Evolutionary conservation across 2,329 filamentous ascomycete genomes (phyloP), one percentile per base, ranked within the genome.

Genomic region (Scytalidium lignicola): DNA sequence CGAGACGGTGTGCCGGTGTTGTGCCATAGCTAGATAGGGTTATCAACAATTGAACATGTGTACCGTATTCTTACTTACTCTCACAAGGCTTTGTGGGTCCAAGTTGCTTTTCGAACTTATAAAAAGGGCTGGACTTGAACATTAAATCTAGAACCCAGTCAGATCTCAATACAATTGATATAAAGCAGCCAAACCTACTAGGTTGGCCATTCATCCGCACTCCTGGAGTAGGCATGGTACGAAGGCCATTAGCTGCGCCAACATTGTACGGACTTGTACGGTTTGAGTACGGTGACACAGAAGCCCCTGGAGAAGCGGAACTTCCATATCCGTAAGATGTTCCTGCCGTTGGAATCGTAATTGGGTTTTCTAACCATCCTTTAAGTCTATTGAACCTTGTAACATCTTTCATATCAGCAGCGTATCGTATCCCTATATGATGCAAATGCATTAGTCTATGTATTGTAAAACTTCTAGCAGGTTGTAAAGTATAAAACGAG

Each of bases 41-140:
- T n/a, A 51, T 57, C 37, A 57, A 47, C n/a, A 39, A 10, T 17
- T 4, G 22, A 47, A 44, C 41, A 23, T 20, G 44, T 41, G 41
- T 15, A 29, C 8, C 9, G 21, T 43, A 41, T 9, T 43, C 44
- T 41, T 48, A 66, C 80, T 63, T 75, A 91, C 91, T 78, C 66
- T 92, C 88, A 55, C 90, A 88, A 48, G 82, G 78, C 40, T 81
- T 76, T 17, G 85, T 71, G 7, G 75, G 71, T 4, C 88, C 81
- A 5, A 96, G 68, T 22, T 81, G 76, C 48, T 81, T 74, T 42
- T 83, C 65, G 26, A 92, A 74, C 10, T 80, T 79, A 62, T 92
- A 96, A 67, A 96, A 99, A 0, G 93, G 92, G 61, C 90, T 96
- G 3, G 82, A 67, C 61, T 88, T 92, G 71, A 87, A 87, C 44